These are phyloP conservation scores for Aciculoconidium aculeatum DNA, from an alignment of 805 yeast genomes.

Conservation along the genomic window DNA sequence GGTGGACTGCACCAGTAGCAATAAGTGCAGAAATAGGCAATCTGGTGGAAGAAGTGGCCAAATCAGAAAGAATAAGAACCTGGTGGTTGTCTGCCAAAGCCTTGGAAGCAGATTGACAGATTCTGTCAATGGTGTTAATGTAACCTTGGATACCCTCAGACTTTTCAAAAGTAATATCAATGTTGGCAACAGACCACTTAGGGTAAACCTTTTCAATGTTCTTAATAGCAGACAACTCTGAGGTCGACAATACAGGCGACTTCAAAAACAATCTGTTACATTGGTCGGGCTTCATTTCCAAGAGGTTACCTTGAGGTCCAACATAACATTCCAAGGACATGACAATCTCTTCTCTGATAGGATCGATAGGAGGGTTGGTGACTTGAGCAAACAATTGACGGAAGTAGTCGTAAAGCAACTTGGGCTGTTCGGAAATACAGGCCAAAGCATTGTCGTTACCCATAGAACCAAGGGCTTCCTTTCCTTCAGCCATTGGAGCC, in stretches of 20 bases:
- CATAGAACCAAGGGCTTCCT: constrained; percentile 96
- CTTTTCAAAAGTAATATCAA: constrained; percentile 86
- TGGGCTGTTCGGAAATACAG: constrained; percentile 90
- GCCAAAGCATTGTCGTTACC: constrained; percentile 97
- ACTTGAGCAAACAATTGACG: constrained; percentile 97
- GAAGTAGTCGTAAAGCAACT: constrained; percentile 85
- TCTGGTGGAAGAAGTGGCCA: constrained; percentile 50
- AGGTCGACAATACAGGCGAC: constrained; percentile 74
- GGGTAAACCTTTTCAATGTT: constrained; percentile 74
- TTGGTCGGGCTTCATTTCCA: constrained; percentile 88
- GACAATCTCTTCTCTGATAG: constrained; percentile 92
- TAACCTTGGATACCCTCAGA: constrained; percentile 83
- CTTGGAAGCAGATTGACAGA: constrained; percentile 80
- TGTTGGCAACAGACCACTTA: constrained; percentile 73
- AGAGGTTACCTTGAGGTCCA: constrained; percentile 96
- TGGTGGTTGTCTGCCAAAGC: constrained; percentile 75
- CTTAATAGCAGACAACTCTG: constrained; percentile 69
- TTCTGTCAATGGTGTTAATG: constrained; percentile 74
- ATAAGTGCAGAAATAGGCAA: constrained; percentile 81
- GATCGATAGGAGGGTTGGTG: constrained; percentile 98
- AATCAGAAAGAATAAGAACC: constrained; percentile 73
- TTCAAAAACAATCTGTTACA: constrained; percentile 81
- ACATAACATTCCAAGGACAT: constrained; percentile 96
- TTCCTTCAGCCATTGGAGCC: constrained; percentile 95
- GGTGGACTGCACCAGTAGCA: constrained; percentile 97